Evolutionary conservation across 1,284 basidiomycete genomes (phyloP), one percentile per base, ranked within the genome.

Genomic region (Cryptococcus hybrid): DNA sequence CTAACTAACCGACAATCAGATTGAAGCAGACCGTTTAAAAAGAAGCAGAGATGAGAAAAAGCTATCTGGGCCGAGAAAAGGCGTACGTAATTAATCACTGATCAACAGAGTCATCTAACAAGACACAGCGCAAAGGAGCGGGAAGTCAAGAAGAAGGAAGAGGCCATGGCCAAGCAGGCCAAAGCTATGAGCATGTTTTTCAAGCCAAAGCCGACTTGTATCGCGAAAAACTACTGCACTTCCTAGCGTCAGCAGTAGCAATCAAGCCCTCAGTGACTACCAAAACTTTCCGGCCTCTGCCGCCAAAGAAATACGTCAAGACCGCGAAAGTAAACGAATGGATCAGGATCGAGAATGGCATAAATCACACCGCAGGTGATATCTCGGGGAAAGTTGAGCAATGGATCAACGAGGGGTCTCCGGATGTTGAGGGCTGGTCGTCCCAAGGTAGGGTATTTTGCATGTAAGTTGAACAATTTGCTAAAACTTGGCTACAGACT

Each of bases 101-200:
- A 24, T 37, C 13, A 35, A 47, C 24, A 36, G 9, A 37, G 34
- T 37, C 12, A 30, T 30, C 30, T 30, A 30, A 30, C 30, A 30
- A 30, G 30, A 3, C 24, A 2, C 56, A 74, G 73, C 3, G 67
- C 63, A 1, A 70, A 68, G 55, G 68, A 73, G n/a, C 59, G 62
- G 4, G 69, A 68, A 42, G 60, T 64, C 53, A 52, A 70, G 58
- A 69, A 69, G 61, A 69, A 70, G 55, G 63, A 65, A 9, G 63
- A 61, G 6, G 52, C 56, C 12, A 52, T 64, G 42, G 66, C 66
- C 2, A 75, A 75, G 58, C 71, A 73, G 51, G 61, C 63, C 0
- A 61, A 67, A 43, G 58, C 62, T 18, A 67, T 73, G 55, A 59
- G 56, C 18, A 53, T 60, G 7, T 75, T 75, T 58, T 72, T 76